Evolutionary conservation across 1,284 basidiomycete genomes (phyloP).

Genomic region (Pholiota adiposa): DNA sequence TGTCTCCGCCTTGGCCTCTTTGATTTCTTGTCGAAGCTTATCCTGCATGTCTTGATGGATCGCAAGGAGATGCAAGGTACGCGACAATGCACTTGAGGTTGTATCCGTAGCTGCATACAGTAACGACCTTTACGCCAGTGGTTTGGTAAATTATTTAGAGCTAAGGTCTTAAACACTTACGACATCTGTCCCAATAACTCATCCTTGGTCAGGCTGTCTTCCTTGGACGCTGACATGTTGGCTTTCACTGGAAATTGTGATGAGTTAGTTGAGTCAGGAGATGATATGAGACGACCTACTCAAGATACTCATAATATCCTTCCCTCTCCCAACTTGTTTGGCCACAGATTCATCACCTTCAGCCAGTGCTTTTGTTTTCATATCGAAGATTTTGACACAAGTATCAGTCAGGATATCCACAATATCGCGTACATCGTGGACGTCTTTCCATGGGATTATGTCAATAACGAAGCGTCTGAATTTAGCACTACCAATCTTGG

Average conservation of each 20-base stretch:
- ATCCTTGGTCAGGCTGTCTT: slow-evolving; percentile 34
- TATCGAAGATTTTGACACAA: slow-evolving; percentile 35
- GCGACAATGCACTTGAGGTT: slow-evolving; percentile 44
- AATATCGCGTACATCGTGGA: slow-evolving; percentile 21
- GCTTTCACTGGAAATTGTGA: slow-evolving; percentile 31
- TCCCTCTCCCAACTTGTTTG: slow-evolving; percentile 40
- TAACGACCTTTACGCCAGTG: slow-evolving; percentile 35
- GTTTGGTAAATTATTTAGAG: not conserved
- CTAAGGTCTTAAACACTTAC: slow-evolving; percentile 10
- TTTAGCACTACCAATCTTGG: slow-evolving; percentile 18
- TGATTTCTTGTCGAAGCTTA: slow-evolving; percentile 39
- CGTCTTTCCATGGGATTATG: slow-evolving; percentile 18
- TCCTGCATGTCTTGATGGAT: slow-evolving; percentile 41
- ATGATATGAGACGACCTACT: slow-evolving; percentile 27
- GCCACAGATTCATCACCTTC: slow-evolving; percentile 29
- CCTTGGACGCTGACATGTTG: slow-evolving; percentile 36
- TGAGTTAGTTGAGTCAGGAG: not conserved
- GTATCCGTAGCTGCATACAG: slow-evolving; percentile 51
- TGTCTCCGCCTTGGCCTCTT: slow-evolving; percentile 17
- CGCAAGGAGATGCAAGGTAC: slow-evolving; percentile 41
- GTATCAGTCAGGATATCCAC: slow-evolving; percentile 37
- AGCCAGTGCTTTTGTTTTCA: slow-evolving; percentile 35
- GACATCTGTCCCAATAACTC: slow-evolving; percentile 31
- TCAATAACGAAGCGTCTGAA: slow-evolving; percentile 20
- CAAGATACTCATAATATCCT: slow-evolving; percentile 53